Base-by-base conservation (phyloP, 75 land plant genomes). In the Larix kaempferi region DNA sequence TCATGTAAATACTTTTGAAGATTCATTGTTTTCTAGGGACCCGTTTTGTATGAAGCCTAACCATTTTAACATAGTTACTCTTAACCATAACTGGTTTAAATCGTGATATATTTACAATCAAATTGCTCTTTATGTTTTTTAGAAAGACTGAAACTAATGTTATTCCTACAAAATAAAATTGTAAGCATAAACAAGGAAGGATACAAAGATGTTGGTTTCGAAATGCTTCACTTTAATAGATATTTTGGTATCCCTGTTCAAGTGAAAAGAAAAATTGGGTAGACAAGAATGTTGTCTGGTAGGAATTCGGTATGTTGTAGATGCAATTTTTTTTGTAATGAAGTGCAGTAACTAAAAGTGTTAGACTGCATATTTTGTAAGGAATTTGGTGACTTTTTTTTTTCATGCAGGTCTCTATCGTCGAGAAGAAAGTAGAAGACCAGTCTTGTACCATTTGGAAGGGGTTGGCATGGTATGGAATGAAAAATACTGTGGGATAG, bases 381-480 rank as follows among this genome's bases (percentile, higher is more conserved):
- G 62, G 91, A 83, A 41, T 55, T 96, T 54, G 92, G 95, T 26
- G 85, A 94, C n/a, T n/a, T n/a, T n/a, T 89, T 57, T 98, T 94
- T 79, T 96, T 94, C 81, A 89, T 94, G 5, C 84, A 89, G 76
- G 78, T 92, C 54, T 26, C 74, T 41, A 83, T 78, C 75, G 82
- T 86, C 64, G 78, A 82, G 77, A 92, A 76, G 60, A 74, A 44
- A 56, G 49, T 84, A 17, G 16, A 76, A 14, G 88, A 93, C 57
- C 71, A 86, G 54, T 57, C 81, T 33, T 35, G n/a, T 71, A 76
- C 58, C 44, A 44, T 83, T 61, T 79, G 83, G 59, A 64, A 76
- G 71, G 79, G 54, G 37, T 29, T 71, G 37, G 29, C 75, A 25
- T 74, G 58, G 79, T 77, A 82, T 62, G 69, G 76, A 17, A 75